Evolutionary conservation across 768 basidiomycete genomes (phyloP), one percentile per base, ranked within the genome.

Genomic region (Leucocoprinus leucothites): DNA sequence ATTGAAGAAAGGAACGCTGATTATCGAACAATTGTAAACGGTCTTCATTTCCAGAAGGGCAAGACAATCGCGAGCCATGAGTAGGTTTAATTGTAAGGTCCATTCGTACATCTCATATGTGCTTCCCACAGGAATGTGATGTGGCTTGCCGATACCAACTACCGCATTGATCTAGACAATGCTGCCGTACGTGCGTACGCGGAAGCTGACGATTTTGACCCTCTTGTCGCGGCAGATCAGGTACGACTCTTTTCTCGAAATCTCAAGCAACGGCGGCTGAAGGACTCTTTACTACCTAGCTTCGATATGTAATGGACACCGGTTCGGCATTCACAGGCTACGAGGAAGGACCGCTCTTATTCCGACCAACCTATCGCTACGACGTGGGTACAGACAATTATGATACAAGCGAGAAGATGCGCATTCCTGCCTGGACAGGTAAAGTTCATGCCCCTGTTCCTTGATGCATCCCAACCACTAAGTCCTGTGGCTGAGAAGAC

Each of bases 361-460:
- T 99, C 73, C 76, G 84, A 13, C 97, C 97, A 7, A 99, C 96
- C 1, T 98, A 99, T 73, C 90, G 92, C 59, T 98, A 95, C 64
- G 86, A 89, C 64, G 65, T 87, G 5, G 82, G 85, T 9, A 85
- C 94, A 8, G 89, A 97, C 58, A 77, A 78, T 46, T 99, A 98
- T 67, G 97, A 99, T 68, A 89, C 92, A 13, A 91, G 92, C 65
- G 97, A 98, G 71, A 99, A 98, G 74, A 84, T 87, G 81, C 82
- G 97, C 22, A 88, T 97, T 65, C 97, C 97, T 4, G 93, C 96
- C 16, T 98, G 95, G 95, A 98, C 96, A 63, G 94, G 94, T 94
- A 53, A 57, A 36, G 50, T 36, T 26, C 25, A 34, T 26, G 40
- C 28, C 36, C n/a, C 25, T 14, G 34, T 53, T 25, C 22, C 22